Base-by-base conservation (phyloP, 805 yeast species). In the Jamesozyma rosinii region DNA sequence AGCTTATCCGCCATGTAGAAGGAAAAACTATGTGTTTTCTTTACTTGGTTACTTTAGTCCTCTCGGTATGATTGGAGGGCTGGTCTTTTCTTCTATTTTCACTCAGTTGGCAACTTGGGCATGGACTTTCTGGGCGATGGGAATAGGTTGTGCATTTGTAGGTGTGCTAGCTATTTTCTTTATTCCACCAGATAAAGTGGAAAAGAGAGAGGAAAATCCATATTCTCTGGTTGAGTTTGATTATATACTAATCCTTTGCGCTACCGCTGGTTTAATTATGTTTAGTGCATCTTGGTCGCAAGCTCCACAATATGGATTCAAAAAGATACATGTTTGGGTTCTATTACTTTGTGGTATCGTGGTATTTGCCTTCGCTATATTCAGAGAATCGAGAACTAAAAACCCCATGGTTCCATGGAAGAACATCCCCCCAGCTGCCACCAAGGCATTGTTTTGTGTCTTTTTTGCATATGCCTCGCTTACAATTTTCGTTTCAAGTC, bases 271-370 rank as follows among this genome's bases (percentile, higher is more conserved):
- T 0, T 63, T 81, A 36, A 65, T 78, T 2, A 58, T 81, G 34
- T 64, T 81, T 56, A 78, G 76, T 48, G 74, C 79, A 48, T 74
- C 74, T 2, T 76, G 83, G 77, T 79, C 76, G 49, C 83, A 81
- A 54, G 86, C 79, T 3, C 83, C 86, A 0, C 69, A 71, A 3
- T 77, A 65, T 2, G 83, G 85, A 17, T 81, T 85, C 84, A 49
- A 57, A 9, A 53, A 54, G 0, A 67, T 76, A 1, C 79, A 79
- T 49, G 71, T 75, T 24, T 73, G 75, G 37, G 70, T 65, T 0
- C 58, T 80, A 9, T 58, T 79, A 27, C 65, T 77, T 1, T 58
- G 79, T 10, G 74, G 83, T 0, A 55, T 54, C 1, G 64, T 54
- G 1, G 77, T 79, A 52, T 64, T 44, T 27, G 15, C 19, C 11